Percentiles rank a stretch among this genome's conserved stretches.
These are phyloP conservation scores for Starmerella kuoi DNA, from an alignment of 805 yeast genomes.

Conservation along the genomic window DNA sequence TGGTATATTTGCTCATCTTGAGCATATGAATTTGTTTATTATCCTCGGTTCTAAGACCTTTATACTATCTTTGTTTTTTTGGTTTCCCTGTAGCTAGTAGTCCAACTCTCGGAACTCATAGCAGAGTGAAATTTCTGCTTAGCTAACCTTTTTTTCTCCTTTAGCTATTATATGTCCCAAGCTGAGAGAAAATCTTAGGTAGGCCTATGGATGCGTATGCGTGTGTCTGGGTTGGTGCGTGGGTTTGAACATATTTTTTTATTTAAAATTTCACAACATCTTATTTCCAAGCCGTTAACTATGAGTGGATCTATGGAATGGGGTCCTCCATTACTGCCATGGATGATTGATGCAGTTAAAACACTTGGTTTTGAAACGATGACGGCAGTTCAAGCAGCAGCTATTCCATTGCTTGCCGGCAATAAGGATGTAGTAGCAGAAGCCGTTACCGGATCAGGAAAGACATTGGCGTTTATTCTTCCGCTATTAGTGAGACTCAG, in stretches of 20 bases:
- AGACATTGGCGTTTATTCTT: conserved; percentile 77
- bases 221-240: too few relatives aligned
- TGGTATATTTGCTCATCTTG: conserved; percentile 10
- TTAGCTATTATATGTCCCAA: too few relatives aligned
- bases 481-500: conserved; percentile 42
- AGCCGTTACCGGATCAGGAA: conserved; percentile 98
- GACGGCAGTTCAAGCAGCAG: conserved; percentile 97
- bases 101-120: too few relatives aligned
- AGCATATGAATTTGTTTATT: conserved; percentile 5
- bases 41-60: neutral
- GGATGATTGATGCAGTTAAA: conserved; percentile 45
- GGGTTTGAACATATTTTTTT: too few relatives aligned
- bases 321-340: conserved; percentile 23
- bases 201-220: too few relatives aligned
- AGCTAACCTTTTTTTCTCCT: too few relatives aligned
- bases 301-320: conserved; percentile 15
- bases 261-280: too few relatives aligned
- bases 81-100: too few relatives aligned
- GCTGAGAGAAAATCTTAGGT: too few relatives aligned
- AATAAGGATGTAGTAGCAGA: conserved; percentile 94
- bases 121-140: too few relatives aligned
- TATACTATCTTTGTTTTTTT: too few relatives aligned
- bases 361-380: conserved; percentile 63
- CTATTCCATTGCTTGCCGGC: conserved; percentile 69
- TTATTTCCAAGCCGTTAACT: too few relatives aligned